Evolutionary conservation across 2,329 filamentous ascomycete genomes (phyloP).

Genomic region (Trichoderma aggressivum): DNA sequence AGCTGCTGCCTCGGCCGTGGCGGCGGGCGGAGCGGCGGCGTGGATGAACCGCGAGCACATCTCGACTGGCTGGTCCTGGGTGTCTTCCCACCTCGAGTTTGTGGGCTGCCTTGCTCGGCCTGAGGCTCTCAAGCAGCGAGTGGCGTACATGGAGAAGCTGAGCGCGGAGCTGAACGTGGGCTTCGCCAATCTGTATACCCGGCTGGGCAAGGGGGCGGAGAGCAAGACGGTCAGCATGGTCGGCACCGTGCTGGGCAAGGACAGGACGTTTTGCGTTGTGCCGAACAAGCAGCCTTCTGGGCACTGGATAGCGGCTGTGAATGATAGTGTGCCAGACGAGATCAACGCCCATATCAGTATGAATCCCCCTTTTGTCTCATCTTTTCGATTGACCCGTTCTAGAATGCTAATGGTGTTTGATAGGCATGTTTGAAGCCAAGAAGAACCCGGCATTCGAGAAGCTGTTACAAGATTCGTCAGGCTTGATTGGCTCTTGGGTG

Average conservation of each 20-base stretch:
- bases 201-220: slow-evolving; percentile 67
- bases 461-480: slow-evolving; percentile 63
- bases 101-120: slow-evolving; percentile 83
- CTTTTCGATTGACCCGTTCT: not conserved
- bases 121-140: slow-evolving; percentile 73
- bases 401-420: not conserved
- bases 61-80: slow-evolving; percentile 73
- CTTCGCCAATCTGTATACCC: slow-evolving; percentile 84
- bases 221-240: slow-evolving; percentile 51
- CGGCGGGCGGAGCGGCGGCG: slow-evolving; percentile 77
- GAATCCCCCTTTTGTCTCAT: not conserved
- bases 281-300: slow-evolving; percentile 55
- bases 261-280: slow-evolving; percentile 86
- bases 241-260: slow-evolving; percentile 59
- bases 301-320: slow-evolving; percentile 68
- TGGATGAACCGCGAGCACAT: slow-evolving; percentile 84
- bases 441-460: slow-evolving; percentile 70
- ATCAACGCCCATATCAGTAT: slow-evolving; percentile 71
- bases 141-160: slow-evolving; percentile 64
- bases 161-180: slow-evolving; percentile 65
- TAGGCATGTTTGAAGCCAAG: slow-evolving; percentile 69
- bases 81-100: slow-evolving; percentile 87
- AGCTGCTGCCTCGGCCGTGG: slow-evolving; percentile 77
- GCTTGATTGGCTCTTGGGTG: slow-evolving; percentile 63
- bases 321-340: slow-evolving; percentile 77